phyloP scores from a whole-genome alignment of 305 asterid genomes.

The Fraxinus floribunda region DNA sequence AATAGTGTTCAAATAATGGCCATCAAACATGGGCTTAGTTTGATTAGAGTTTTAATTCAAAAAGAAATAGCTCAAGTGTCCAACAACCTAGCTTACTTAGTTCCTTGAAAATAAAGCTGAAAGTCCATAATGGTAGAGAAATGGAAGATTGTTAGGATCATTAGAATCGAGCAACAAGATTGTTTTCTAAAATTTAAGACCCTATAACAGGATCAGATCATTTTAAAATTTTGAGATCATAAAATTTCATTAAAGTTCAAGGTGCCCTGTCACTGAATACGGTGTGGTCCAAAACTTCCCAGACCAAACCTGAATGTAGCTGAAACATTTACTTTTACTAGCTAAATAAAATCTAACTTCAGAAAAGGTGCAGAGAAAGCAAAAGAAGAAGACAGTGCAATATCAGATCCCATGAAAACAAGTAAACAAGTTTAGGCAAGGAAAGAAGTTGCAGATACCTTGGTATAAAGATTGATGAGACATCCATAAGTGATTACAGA shows the following conservation, averaged over 20 bases:
- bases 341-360: not conserved
- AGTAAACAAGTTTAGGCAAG: constrained; percentile 1
- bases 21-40: not conserved
- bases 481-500: constrained; percentile 85
- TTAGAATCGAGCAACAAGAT: not conserved
- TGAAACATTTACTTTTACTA: not conserved
- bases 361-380: not conserved
- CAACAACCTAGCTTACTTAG: not conserved
- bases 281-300: not conserved
- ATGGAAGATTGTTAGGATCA: not conserved
- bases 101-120: not conserved
- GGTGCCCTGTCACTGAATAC: not conserved
- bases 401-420: not conserved
- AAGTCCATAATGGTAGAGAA: not conserved
- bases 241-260: not conserved
- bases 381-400: not conserved
- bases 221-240: not conserved
- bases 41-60: not conserved
- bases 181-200: not conserved
- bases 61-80: not conserved
- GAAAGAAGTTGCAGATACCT: constrained; percentile 50
- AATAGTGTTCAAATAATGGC: no score
- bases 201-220: not conserved
- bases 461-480: constrained; percentile 80
- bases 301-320: not conserved